Conservation (phyloP, 257 asterid genomes). For the Craterostigma plantagineum region DNA sequence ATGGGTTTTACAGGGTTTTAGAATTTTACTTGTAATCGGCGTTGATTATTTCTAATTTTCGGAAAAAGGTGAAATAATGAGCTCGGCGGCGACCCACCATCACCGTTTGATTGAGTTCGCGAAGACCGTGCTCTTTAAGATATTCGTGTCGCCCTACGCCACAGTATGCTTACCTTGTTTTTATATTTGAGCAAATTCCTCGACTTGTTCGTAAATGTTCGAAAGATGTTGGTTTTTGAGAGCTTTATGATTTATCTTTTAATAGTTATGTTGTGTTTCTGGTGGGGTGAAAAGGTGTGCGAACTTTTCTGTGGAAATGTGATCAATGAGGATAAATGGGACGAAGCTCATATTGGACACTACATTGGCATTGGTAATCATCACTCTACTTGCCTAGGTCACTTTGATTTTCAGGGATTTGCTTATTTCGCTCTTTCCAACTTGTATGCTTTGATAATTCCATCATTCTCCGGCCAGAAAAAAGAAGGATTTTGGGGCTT, state of each 20-base stretch:
- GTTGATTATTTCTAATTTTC: no score
- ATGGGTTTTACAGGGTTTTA: no score
- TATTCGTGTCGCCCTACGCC: conserved; percentile 86
- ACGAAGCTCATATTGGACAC: conserved; percentile 92
- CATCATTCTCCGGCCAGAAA: neutral
- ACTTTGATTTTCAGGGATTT: no score
- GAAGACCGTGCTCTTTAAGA: conserved; percentile 61
- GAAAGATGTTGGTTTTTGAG: neutral
- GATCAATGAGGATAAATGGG: conserved; percentile 71
- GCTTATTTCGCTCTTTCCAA: no score
- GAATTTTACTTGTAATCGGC: no score
- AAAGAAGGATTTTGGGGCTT: conserved; percentile 1
- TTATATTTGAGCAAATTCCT: neutral
- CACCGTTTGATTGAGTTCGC: conserved; percentile 63
- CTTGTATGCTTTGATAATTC: conserved; percentile 10
- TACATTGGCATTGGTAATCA: conserved; percentile 75
- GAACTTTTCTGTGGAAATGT: conserved; percentile 81
- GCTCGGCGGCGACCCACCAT: conserved; percentile 12
- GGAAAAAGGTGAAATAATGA: no score
- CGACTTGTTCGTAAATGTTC: neutral
- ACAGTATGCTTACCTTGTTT: conserved; percentile 21
- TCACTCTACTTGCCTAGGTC: no score
- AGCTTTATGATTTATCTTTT: no score
- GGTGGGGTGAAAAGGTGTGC: conserved; percentile 35
- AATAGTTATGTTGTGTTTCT: neutral